A percentile compares a stretch with the other conserved stretches of the same genome.
Evolutionary conservation across 2,329 filamentous ascomycete genomes (phyloP).

Genomic region (Ceratocystis papillata): DNA sequence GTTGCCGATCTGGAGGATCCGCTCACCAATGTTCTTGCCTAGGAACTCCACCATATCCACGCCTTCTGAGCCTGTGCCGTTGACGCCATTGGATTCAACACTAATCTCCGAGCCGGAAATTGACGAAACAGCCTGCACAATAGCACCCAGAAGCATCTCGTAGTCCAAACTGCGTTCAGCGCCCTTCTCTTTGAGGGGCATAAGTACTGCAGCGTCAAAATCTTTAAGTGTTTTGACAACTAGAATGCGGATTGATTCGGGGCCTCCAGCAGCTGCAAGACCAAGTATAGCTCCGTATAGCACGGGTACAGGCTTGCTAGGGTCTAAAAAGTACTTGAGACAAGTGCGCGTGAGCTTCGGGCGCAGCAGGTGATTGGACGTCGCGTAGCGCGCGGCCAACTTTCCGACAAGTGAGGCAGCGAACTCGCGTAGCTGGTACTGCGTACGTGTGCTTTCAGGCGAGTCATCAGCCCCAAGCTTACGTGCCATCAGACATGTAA

Average conservation of each 20-base stretch:
- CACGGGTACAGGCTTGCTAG: conserved; percentile 66
- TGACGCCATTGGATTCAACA: conserved; percentile 4
- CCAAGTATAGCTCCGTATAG: conserved; percentile 84
- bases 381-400: conserved; percentile 70
- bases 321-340: conserved; percentile 83
- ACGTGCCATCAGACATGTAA: conserved; percentile 75
- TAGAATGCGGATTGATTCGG: conserved; percentile 47
- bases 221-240: conserved; percentile 46
- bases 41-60: conserved; percentile 44
- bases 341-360: conserved; percentile 87
- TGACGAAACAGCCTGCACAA: conserved; percentile 43
- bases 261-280: conserved; percentile 62
- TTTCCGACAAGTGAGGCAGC: conserved; percentile 70
- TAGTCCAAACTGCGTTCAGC: conserved; percentile 40
- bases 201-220: conserved; percentile 44
- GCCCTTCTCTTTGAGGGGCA: conserved; percentile 43
- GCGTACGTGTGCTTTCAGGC: conserved; percentile 44
- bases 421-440: conserved; percentile 75
- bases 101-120: conserved; percentile 32
- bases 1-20: conserved; percentile 39
- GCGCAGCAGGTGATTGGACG: conserved; percentile 69
- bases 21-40: conserved; percentile 43
- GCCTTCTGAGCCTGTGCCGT: conserved; percentile 31
- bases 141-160: conserved; percentile 46
- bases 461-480: conserved; percentile 56